Evolutionary conservation across 2,329 filamentous ascomycete species (phyloP), one percentile per base, ranked within the genome.

Genomic region (Pseudocercospora cruenta): DNA sequence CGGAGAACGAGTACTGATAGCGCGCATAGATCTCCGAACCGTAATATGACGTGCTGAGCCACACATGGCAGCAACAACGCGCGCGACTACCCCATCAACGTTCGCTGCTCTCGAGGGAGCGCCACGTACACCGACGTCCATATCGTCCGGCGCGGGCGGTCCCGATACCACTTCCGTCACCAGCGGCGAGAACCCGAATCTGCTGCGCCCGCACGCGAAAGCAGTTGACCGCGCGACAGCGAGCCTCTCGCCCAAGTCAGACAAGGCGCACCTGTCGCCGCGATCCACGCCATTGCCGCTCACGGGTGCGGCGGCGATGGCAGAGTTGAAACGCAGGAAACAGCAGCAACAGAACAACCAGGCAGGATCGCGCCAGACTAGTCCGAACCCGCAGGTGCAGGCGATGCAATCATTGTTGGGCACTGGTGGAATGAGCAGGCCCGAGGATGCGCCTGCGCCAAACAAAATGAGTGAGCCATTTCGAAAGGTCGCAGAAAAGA

Each of bases 381-480:
- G 80, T 68, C 82, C 82, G 2, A 85, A 85, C 63, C 82, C 82
- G 16, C 80, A 78, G 19, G 73, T 76, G 24, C 78, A 79, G 47
- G 81, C 81, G 16, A 75, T 84, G 67, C 81, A 80, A 62, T 79
- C 78, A 51, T 75, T 84, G 67, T 78, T 82, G 62, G 81, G 80
- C 51, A 73, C 73, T 57, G 75, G 78, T 64, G 78, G 79, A 47
- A 80, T 81, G 71, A 83, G 78, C 72, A 82, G 74, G 65, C 73
- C 78, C 21, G 77, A 77, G 31, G 81, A 83, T 73, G 81, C 81
- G 33, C 80, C 81, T 28, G 74, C 76, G 14, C 76, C 81, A 22
- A 77, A 75, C 26, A 80, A 82, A 28, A 75, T 84, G 62, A 84
- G 82, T 70, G 82, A 85, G 60, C 80, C 84, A 9, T 72, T 85